phyloP scores from a whole-genome alignment of 2,329 filamentous ascomycete species.

The Capronia coronata region DNA sequence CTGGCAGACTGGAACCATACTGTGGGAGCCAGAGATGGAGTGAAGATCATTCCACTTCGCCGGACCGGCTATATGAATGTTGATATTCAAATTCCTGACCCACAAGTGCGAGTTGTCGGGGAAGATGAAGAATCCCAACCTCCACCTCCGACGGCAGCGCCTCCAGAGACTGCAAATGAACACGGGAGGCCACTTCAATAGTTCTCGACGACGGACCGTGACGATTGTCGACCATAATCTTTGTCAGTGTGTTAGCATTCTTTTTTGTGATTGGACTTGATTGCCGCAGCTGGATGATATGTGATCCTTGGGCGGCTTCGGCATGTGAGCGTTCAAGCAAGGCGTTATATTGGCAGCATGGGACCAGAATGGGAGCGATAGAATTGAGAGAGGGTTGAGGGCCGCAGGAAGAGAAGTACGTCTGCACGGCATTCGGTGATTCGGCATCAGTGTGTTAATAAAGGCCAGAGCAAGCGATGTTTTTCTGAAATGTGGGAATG shows the following conservation, averaged over 20 bases:
- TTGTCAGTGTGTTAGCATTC: neutral
- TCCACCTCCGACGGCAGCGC: slow-evolving; percentile 7
- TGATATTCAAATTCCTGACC: slow-evolving; percentile 48
- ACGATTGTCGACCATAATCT: neutral
- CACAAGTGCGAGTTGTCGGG: slow-evolving; percentile 42
- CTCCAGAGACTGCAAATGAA: slow-evolving; percentile 4
- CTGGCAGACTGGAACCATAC: slow-evolving; percentile 80
- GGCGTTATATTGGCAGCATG: slow-evolving; percentile 7
- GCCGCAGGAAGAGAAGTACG: too few relatives aligned
- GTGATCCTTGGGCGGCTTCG: neutral
- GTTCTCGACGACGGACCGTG: neutral
- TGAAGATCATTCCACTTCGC: slow-evolving; percentile 70
- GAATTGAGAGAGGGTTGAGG: too few relatives aligned
- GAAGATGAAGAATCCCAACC: slow-evolving; percentile 21
- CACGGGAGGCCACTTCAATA: neutral
- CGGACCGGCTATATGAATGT: slow-evolving; percentile 77
- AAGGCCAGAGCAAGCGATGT: too few relatives aligned
- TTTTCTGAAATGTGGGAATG: too few relatives aligned
- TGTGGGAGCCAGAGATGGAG: slow-evolving; percentile 52
- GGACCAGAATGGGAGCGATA: too few relatives aligned
- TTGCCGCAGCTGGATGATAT: neutral
- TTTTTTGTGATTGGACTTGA: neutral
- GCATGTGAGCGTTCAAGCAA: slow-evolving; percentile 8
- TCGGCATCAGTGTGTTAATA: too few relatives aligned
- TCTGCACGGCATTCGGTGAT: too few relatives aligned